Conservation (phyloP, 768 basidiomycete genomes). For the Leccinum boreale region DNA sequence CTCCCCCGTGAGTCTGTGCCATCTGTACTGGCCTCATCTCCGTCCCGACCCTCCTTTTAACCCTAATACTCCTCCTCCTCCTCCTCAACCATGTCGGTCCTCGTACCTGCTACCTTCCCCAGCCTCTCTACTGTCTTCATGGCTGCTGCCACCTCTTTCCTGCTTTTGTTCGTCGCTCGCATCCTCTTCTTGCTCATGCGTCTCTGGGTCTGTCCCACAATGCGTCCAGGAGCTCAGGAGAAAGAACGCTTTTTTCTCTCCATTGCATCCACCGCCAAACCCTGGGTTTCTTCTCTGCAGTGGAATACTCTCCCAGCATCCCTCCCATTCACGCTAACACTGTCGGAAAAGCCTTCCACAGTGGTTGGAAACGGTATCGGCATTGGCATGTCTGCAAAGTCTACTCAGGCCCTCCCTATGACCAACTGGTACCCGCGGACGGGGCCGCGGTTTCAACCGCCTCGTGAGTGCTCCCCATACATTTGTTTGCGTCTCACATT, state of each 20-base stretch:
- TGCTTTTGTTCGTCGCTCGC: slow-evolving; percentile 32
- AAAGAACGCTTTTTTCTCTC: slow-evolving; percentile 10
- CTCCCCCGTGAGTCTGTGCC: slow-evolving; percentile 3
- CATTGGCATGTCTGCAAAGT: slow-evolving; percentile 8
- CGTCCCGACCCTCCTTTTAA: slow-evolving; percentile 22
- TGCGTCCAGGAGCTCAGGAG: slow-evolving; percentile 10
- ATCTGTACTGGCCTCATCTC: slow-evolving; percentile 24
- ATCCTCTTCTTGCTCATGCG: slow-evolving; percentile 27
- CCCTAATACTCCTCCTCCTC: neutral
- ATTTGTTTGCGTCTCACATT: neutral
- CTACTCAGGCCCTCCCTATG: slow-evolving; percentile 14
- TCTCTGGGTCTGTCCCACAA: slow-evolving; percentile 23
- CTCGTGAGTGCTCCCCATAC: slow-evolving; percentile 23
- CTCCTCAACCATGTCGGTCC: slow-evolving; percentile 26
- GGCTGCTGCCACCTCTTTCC: slow-evolving; percentile 26
- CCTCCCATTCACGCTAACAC: slow-evolving; percentile 24
- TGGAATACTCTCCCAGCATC: slow-evolving; percentile 28
- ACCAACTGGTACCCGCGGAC: slow-evolving; percentile 21
- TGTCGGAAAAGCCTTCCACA: slow-evolving; percentile 20
- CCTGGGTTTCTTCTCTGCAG: slow-evolving; percentile 21
- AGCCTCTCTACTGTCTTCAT: slow-evolving; percentile 30
- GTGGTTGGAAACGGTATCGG: slow-evolving; percentile 9
- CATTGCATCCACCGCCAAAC: neutral
- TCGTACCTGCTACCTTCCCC: slow-evolving; percentile 30
- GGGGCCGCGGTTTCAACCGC: slow-evolving; percentile 29